Evolutionary conservation across 257 asterid genomes (phyloP).

Genomic region (Nicotiana knightiana): DNA sequence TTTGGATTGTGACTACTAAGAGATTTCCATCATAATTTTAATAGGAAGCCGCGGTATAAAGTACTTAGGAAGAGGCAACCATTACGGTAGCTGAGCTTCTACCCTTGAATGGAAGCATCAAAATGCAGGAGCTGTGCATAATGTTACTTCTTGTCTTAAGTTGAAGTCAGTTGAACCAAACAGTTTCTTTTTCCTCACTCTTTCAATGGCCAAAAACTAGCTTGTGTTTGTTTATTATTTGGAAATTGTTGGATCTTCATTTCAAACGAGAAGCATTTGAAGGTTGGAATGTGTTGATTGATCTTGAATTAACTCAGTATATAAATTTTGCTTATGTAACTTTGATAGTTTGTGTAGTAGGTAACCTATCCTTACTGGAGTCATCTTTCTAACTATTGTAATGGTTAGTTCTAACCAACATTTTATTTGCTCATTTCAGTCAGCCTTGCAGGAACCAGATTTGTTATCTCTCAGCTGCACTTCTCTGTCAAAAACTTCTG

Average conservation of each 20-base stretch:
- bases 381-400: not conserved
- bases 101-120: too few species aligned
- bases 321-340: not conserved
- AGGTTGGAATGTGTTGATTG: not conserved
- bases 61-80: too few species aligned
- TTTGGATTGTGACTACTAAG: too few species aligned
- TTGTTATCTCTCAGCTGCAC: conserved; percentile 71
- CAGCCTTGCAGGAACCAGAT: conserved; percentile 54
- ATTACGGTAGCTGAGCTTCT: too few species aligned
- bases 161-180: not conserved
- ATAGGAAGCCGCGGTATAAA: too few species aligned
- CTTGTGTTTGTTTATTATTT: not conserved
- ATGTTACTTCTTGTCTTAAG: too few species aligned
- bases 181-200: too few species aligned
- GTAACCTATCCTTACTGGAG: not conserved
- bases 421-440: conserved; percentile 33
- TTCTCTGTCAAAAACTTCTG: conserved; percentile 62
- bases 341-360: too few species aligned
- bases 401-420: not conserved
- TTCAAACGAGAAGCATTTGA: not conserved
- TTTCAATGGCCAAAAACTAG: not conserved
- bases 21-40: too few species aligned
- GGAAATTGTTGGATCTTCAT: not conserved
- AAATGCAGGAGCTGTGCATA: too few species aligned
- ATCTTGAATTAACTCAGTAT: not conserved